phyloP scores from a whole-genome alignment of 75 land plant genomes.

The Cunninghamia lanceolata region DNA sequence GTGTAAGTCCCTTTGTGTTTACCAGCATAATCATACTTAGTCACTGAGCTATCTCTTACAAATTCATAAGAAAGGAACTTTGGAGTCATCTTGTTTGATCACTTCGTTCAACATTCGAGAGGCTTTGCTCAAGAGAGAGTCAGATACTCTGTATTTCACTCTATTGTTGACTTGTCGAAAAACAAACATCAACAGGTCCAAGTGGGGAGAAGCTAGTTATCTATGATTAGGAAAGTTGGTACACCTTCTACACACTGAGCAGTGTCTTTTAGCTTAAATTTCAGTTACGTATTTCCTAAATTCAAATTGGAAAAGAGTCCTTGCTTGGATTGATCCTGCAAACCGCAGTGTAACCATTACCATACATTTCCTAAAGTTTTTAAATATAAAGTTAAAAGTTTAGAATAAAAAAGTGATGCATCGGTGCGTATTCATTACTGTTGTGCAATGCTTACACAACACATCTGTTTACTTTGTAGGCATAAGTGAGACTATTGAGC shows the following conservation, averaged over 20 bases:
- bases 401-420: not conserved
- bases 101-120: no score
- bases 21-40: no score
- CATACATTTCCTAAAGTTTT: not conserved
- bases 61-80: no score
- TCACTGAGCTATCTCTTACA: no score
- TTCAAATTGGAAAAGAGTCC: not conserved
- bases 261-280: no score
- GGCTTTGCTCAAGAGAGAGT: no score
- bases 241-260: slow-evolving; percentile 55
- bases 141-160: no score
- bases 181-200: no score
- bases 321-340: not conserved
- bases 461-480: not conserved
- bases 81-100: no score
- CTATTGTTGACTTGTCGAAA: no score
- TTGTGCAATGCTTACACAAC: not conserved
- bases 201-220: slow-evolving; percentile 76
- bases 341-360: not conserved
- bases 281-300: not conserved
- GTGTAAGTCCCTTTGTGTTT: no score
- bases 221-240: slow-evolving; percentile 65
- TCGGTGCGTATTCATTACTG: not conserved
- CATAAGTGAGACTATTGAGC: not conserved
- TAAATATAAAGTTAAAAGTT: not conserved